Base-by-base conservation (phyloP, 164 flowering plant genomes). In the Akebia trifoliata region DNA sequence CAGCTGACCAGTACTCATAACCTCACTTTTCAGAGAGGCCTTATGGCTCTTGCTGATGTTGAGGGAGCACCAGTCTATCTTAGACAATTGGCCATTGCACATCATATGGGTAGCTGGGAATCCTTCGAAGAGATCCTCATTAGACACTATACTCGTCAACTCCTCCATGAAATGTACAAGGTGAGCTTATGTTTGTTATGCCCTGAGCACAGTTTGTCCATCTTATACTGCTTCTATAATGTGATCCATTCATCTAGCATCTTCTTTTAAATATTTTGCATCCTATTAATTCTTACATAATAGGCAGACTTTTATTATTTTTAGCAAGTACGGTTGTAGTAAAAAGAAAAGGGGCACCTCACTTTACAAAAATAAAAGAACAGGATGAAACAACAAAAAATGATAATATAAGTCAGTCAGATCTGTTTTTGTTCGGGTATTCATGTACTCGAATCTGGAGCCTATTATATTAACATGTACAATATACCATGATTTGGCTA, bases 141-240 rank as follows among this genome's bases (percentile, higher is more conserved):
- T 48, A 79, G 86, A 57, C 97, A 93, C 69, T 93, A 87, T 60
- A 80, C 77, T 31, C 70, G 86, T 50, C 94, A 90, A 64, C 73
- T 87, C 63, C 76, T 85, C 45, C 98, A 89, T 77, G 98, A 93
- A 75, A 85, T 81, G 68, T 93, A 89, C 78, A 93, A 93, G 96
- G 97, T 93, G 76, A 56, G 22, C 32, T 53, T 44, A 35, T 15
- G 7, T 37, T 37, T 14, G 2, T 49, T 29, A 58, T 49, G 10
- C 18, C 54, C n/a, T 25, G 11, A 36, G 15, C 25, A 35, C 28
- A 35, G n/a, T 6, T 52, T 34, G 20, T 2, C 2, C 12, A 9
- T 20, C 38, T 44, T 20, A 20, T 28, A 44, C 26, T 22, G 12
- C 28, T n/a, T n/a, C n/a, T n/a, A 44, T 21, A 21, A 2, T 44